These are phyloP conservation scores for Russula sp. DNA, from an alignment of 768 basidiomycete genomes.

Conservation along the genomic window DNA sequence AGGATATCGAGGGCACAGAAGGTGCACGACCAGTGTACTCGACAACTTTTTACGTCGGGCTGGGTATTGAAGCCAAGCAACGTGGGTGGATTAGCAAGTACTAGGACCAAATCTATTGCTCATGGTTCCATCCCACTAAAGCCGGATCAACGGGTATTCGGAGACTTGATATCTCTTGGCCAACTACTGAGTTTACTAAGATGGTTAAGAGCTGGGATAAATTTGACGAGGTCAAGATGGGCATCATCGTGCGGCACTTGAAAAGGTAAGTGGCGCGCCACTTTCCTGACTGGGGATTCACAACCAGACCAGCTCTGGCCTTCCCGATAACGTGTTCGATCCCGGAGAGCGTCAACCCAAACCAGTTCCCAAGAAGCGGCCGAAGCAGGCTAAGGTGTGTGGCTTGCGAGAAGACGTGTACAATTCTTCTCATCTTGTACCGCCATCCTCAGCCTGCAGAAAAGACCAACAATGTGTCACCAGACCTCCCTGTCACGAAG, in stretches of 20 bases:
- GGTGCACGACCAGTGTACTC: slow-evolving; percentile 77
- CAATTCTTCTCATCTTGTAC: neutral
- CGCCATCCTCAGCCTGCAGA: slow-evolving; percentile 11
- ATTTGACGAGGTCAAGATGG: slow-evolving; percentile 88
- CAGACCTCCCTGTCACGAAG: slow-evolving; percentile 20
- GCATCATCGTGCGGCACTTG: slow-evolving; percentile 88
- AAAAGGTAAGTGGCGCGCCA: slow-evolving; percentile 50
- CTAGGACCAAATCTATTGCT: slow-evolving; percentile 12
- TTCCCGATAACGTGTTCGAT: slow-evolving; percentile 81
- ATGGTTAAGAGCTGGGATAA: slow-evolving; percentile 94
- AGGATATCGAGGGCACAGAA: slow-evolving; percentile 71
- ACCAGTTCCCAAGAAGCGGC: slow-evolving; percentile 56
- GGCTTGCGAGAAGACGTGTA: neutral
- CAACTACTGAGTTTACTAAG: slow-evolving; percentile 91
- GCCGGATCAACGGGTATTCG: slow-evolving; percentile 73
- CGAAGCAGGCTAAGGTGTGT: slow-evolving; percentile 54
- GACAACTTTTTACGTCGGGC: slow-evolving; percentile 97
- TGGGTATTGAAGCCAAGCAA: slow-evolving; percentile 85
- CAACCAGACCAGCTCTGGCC: slow-evolving; percentile 42
- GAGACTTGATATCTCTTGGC: slow-evolving; percentile 92
- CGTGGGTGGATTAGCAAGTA: slow-evolving; percentile 43
- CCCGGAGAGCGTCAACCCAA: slow-evolving; percentile 72
- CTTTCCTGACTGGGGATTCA: slow-evolving; percentile 8
- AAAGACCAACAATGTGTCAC: slow-evolving; percentile 17
- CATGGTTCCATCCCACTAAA: slow-evolving; percentile 28